These are phyloP conservation scores for Glebionis coronaria DNA, from an alignment of 129 eudicot species.

Conservation along the genomic window DNA sequence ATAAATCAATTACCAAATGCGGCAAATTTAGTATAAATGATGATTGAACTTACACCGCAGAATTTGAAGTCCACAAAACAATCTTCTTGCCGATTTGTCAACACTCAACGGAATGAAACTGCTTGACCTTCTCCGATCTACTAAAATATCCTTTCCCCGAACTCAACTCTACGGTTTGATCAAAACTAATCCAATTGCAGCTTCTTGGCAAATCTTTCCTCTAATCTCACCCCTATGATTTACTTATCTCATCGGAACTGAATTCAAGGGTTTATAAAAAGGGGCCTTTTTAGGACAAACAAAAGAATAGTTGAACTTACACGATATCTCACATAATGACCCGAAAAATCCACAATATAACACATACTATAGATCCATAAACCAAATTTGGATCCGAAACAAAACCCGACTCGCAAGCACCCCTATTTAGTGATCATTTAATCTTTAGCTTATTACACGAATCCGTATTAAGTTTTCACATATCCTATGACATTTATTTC, in stretches of 20 bases:
- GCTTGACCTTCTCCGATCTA: not conserved
- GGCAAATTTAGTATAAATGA: not conserved
- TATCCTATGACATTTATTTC: too few species aligned
- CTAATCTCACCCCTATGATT: not conserved
- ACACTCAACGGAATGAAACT: not conserved
- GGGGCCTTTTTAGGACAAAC: not conserved
- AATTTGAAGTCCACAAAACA: not conserved
- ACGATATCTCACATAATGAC: not conserved
- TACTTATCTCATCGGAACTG: not conserved
- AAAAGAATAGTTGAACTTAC: not conserved
- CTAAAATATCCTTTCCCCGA: not conserved
- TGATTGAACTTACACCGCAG: not conserved
- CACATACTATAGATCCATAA: not conserved
- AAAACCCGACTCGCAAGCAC: constrained; percentile 2
- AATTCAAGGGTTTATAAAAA: constrained; percentile 8
- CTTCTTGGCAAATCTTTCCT: not conserved
- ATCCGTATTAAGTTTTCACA: too few species aligned
- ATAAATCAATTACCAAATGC: not conserved
- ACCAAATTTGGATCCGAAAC: constrained; percentile 11
- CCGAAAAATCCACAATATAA: constrained; percentile 9
- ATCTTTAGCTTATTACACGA: not conserved
- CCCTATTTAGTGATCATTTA: not conserved
- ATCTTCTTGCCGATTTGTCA: not conserved
- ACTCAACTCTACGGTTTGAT: not conserved
- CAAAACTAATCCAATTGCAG: not conserved